Conservation (phyloP, 129 eudicot species). For the Ambrosia trifida region DNA sequence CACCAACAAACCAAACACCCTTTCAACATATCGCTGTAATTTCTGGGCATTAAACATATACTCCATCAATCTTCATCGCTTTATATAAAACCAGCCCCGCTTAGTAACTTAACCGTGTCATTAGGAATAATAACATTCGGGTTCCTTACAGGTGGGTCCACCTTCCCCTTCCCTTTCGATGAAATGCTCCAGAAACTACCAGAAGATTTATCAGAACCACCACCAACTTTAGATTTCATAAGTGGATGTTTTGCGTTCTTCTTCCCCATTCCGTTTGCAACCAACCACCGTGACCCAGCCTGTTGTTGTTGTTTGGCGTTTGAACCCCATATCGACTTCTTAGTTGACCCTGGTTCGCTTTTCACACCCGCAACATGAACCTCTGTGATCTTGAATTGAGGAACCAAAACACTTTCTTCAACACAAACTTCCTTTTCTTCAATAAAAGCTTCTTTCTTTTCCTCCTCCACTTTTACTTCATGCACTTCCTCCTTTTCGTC, state of each 20-base stretch:
- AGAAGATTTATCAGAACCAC: conserved; percentile 31
- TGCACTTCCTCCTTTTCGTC: conserved; percentile 43
- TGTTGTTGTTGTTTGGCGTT: conserved; percentile 60
- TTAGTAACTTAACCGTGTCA: conserved; percentile 58
- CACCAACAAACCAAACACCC: background rate
- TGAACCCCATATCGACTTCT: conserved; percentile 85
- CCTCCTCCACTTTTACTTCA: conserved; percentile 32
- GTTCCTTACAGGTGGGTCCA: conserved; percentile 59
- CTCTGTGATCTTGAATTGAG: conserved; percentile 67
- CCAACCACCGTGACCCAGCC: conserved; percentile 94
- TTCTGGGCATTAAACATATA: too few relatives aligned
- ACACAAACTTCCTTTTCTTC: conserved; percentile 33
- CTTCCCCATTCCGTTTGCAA: conserved; percentile 98
- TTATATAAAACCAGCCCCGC: conserved; percentile 41
- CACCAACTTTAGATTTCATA: conserved; percentile 56
- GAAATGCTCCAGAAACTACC: conserved; percentile 88
- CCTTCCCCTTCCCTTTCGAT: conserved; percentile 60
- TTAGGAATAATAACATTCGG: conserved; percentile 69
- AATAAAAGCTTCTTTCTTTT: conserved; percentile 21
- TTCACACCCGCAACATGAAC: conserved; percentile 89
- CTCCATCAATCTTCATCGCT: too few relatives aligned
- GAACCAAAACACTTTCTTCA: conserved; percentile 46
- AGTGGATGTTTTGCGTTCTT: conserved; percentile 72
- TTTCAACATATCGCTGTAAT: too few relatives aligned
- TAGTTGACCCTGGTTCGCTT: conserved; percentile 50